Base-by-base conservation (phyloP, 208 protist genomes). In the Paratrypanosoma confusum region DNA sequence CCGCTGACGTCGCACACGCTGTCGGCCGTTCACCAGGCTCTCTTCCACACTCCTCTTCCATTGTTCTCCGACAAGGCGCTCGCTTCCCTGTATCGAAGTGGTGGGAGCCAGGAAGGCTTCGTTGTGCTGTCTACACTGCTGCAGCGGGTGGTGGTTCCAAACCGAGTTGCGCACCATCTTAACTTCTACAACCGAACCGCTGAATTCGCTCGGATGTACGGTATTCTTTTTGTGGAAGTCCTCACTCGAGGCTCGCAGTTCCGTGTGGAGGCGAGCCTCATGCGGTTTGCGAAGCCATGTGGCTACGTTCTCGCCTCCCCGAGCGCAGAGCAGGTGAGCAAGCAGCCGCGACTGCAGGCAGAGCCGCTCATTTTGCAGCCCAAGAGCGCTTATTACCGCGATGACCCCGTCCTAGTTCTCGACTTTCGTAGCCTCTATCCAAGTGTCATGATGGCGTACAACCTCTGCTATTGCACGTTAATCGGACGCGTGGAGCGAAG, bases 371-470 rank as follows among this genome's bases (percentile, higher is more conserved):
- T 93, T 10, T 61, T 95, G 65, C 57, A 88, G 48, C 87, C 87
- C 5, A 39, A 45, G 14, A 68, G 57, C 29, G 71, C 63, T 24
- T 69, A 85, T 41, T 90, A 90, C 58, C 41, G 56, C 18, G 31
- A 58, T 13, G 81, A 90, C 47, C 96, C 97, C 2, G 86, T 99
- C 40, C 77, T 97, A 10, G 99, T 98, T 11, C 76, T 99, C 0
- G 98, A 99, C 81, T 99, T 99, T 62, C 84, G 96, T 10, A 99
- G 95, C 35, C 79, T 99, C 32, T 99, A 99, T 82, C 98, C 99
- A 3, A 99, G 96, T 40, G 98, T 99, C 61, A 98, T 99, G 77
- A 99, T 99, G 62, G 97, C 98, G n/a, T 98, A 99, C 76, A 99
- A 99, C 67, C 78, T 99, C 11, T 99, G 98, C 69, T 99, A 99